These are phyloP conservation scores for Styphnolobium japonicum DNA, from an alignment of 306 rosid genomes.

Conservation along the genomic window DNA sequence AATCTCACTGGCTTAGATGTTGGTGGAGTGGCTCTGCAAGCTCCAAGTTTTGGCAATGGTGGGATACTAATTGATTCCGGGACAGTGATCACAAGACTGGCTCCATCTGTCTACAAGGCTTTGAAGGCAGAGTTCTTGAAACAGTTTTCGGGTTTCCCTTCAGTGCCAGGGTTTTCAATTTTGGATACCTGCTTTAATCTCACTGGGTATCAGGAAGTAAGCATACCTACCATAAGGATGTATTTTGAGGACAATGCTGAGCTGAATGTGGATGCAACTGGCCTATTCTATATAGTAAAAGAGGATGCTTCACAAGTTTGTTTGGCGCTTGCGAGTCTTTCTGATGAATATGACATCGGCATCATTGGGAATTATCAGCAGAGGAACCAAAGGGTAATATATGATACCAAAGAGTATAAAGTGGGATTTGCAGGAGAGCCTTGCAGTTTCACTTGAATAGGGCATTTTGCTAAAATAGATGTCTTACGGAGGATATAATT, in stretches of 20 bases:
- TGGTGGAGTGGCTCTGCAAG: slow-evolving; percentile 51
- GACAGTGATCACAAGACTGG: slow-evolving; percentile 72
- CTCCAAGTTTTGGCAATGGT: slow-evolving; percentile 29
- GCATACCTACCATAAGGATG: slow-evolving; percentile 52
- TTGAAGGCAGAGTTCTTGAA: slow-evolving; percentile 63
- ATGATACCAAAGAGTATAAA: slow-evolving; percentile 58
- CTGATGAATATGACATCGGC: slow-evolving; percentile 45
- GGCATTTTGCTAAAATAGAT: neutral
- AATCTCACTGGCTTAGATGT: slow-evolving; percentile 65
- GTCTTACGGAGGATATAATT: slow-evolving; percentile 12
- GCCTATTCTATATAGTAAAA: slow-evolving; percentile 54
- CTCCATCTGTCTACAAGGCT: slow-evolving; percentile 66
- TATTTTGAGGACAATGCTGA: slow-evolving; percentile 62
- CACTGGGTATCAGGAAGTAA: slow-evolving; percentile 50
- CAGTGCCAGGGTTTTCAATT: slow-evolving; percentile 62
- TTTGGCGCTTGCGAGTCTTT: slow-evolving; percentile 72
- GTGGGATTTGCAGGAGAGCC: slow-evolving; percentile 79
- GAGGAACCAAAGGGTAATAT: slow-evolving; percentile 85
- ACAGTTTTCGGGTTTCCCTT: slow-evolving; percentile 61
- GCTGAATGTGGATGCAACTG: slow-evolving; percentile 58
- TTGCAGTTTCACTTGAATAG: slow-evolving; percentile 55
- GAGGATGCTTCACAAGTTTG: slow-evolving; percentile 75
- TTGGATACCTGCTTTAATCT: slow-evolving; percentile 81
- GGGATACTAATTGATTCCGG: slow-evolving; percentile 78
- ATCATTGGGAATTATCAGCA: slow-evolving; percentile 89